Evolutionary conservation across 1,284 basidiomycete genomes (phyloP).

Genomic region (Thelephora terrestris): DNA sequence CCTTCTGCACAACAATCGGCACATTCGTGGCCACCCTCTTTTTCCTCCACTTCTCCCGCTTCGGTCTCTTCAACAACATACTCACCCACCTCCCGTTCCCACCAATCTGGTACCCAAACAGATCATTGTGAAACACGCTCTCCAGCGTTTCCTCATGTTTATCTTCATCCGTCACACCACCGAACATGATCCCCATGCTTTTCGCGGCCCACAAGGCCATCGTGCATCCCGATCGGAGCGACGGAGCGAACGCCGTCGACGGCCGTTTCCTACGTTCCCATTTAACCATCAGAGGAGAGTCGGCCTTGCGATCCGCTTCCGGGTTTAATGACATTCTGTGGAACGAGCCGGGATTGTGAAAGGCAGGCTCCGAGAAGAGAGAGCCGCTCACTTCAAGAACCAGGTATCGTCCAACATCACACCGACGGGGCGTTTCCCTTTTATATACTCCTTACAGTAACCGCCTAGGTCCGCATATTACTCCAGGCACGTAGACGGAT

Average conservation of each 20-base stretch:
- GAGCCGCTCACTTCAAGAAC: constrained; percentile 58
- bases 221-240: constrained; percentile 70
- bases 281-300: constrained; percentile 50
- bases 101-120: constrained; percentile 73
- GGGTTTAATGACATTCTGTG: constrained; percentile 29
- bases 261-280: constrained; percentile 81
- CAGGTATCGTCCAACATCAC: constrained; percentile 89
- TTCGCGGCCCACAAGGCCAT: constrained; percentile 72
- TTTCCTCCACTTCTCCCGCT: constrained; percentile 37
- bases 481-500: background rate
- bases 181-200: constrained; percentile 76
- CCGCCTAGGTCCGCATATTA: constrained; percentile 41
- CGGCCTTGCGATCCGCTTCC: constrained; percentile 25
- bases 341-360: background rate
- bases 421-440: constrained; percentile 81
- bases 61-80: constrained; percentile 61
- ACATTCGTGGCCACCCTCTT: constrained; percentile 21
- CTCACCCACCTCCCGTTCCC: constrained; percentile 79
- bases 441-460: constrained; percentile 87
- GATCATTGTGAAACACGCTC: constrained; percentile 77
- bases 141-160: constrained; percentile 80
- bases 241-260: constrained; percentile 63
- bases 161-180: constrained; percentile 89
- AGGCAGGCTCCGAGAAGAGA: background rate
- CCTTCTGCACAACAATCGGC: constrained; percentile 25